A percentile compares a stretch with the other conserved stretches of the same genome.
Conservation (phyloP, 768 basidiomycete genomes). For the Epithele typhae region DNA sequence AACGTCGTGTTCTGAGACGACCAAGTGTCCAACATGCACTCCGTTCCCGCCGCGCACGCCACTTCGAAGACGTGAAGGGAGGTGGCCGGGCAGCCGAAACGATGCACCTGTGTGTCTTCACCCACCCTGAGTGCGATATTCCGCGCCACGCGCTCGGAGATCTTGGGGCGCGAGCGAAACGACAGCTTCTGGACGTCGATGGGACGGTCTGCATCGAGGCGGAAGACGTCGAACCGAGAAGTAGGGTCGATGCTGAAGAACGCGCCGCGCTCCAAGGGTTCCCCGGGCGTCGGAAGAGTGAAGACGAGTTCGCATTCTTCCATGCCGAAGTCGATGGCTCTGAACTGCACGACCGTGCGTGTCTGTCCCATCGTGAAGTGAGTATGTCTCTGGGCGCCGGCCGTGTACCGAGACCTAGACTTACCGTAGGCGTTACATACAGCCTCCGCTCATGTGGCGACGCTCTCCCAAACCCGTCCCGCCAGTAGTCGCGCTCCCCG, state of each 20-base stretch:
- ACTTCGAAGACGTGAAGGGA: slow-evolving; percentile 20
- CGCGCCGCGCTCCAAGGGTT: slow-evolving; percentile 1
- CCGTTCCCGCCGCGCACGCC: slow-evolving; percentile 10
- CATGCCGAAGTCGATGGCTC: slow-evolving; percentile 16
- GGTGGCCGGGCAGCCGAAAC: slow-evolving; percentile 22
- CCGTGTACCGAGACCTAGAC: neutral
- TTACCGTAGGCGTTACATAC: neutral
- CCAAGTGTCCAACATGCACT: slow-evolving; percentile 23
- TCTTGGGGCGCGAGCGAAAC: slow-evolving; percentile 1
- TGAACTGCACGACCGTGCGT: slow-evolving; percentile 10
- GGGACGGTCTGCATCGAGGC: slow-evolving; percentile 2
- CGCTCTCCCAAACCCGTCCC: neutral
- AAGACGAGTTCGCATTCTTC: slow-evolving; percentile 12
- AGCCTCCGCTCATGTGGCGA: slow-evolving; percentile 6
- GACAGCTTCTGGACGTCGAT: slow-evolving; percentile 8
- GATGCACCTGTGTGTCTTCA: neutral
- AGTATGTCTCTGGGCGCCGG: neutral
- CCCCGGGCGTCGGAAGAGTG: slow-evolving; percentile 5
- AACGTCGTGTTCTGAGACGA: slow-evolving; percentile 22
- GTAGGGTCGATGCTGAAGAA: neutral
- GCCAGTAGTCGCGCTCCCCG: slow-evolving; percentile 8
- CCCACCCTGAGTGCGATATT: neutral
- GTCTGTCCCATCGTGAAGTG: slow-evolving; percentile 2
- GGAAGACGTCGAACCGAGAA: slow-evolving; percentile 6
- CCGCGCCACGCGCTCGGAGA: neutral